phyloP scores from a whole-genome alignment of 495 filamentous ascomycete genomes.

The Neurospora discreta region DNA sequence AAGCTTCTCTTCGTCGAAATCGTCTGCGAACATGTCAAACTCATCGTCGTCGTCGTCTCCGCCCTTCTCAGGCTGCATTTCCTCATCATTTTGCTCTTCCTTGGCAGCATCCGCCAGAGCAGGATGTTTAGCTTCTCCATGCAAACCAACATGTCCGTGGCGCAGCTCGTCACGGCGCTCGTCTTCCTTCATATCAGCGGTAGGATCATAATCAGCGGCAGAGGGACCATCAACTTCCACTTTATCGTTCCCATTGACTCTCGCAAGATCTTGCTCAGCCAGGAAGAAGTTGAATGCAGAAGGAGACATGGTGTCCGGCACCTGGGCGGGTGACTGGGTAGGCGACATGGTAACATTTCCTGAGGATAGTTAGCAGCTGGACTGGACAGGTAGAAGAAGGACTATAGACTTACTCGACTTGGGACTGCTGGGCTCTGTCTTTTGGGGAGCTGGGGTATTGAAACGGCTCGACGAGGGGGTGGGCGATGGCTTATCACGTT shows the following conservation, averaged over 20 bases:
- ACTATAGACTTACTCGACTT: constrained; percentile 24
- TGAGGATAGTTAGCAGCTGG: constrained; percentile 3
- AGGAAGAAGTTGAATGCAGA: constrained; percentile 30
- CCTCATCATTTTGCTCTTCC: constrained; percentile 14
- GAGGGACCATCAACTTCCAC: constrained; percentile 60
- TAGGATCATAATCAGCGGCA: constrained; percentile 93
- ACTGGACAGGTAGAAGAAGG: neutral
- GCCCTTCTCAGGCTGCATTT: constrained; percentile 24
- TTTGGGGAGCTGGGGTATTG: constrained; percentile 25
- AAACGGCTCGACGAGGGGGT: constrained; percentile 41
- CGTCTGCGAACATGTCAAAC: constrained; percentile 95
- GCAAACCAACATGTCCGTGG: constrained; percentile 37
- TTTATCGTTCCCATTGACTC: constrained; percentile 39
- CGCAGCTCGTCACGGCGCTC: constrained; percentile 57
- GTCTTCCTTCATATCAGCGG: constrained; percentile 85
- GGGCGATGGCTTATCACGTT: constrained; percentile 45
- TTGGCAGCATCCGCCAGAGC: constrained; percentile 9
- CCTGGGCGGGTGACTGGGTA: constrained; percentile 22
- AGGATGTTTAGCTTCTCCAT: constrained; percentile 27
- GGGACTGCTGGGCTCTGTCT: constrained; percentile 29
- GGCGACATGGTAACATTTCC: constrained; percentile 18
- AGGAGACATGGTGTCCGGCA: constrained; percentile 32
- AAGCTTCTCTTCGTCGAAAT: constrained; percentile 84
- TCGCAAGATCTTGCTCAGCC: constrained; percentile 53
- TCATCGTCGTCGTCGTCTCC: constrained; percentile 50